Conservation (phyloP, 306 rosid species). For the Carpinus viminea region DNA sequence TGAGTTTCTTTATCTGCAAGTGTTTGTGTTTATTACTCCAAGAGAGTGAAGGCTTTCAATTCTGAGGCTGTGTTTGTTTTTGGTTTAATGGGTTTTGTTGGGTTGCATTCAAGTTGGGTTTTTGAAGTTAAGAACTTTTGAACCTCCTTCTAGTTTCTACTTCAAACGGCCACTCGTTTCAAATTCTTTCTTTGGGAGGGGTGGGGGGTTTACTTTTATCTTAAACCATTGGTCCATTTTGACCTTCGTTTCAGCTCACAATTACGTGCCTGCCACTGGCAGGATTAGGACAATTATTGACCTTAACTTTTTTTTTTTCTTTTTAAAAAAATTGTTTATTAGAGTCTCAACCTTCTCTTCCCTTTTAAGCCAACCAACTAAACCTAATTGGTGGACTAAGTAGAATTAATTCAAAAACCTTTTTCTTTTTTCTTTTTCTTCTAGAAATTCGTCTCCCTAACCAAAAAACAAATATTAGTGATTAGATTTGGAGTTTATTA, state of each 20-base stretch:
- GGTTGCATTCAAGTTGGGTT: conserved; percentile 44
- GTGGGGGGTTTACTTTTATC: conserved; percentile 24
- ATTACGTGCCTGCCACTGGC: conserved; percentile 35
- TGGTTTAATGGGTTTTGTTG: conserved; percentile 41
- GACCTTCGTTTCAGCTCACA: conserved; percentile 5
- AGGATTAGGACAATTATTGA: neutral
- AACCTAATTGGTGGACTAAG: neutral
- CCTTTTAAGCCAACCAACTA: neutral
- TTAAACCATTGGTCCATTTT: neutral
- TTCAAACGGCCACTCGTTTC: conserved; percentile 80
- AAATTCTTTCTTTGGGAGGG: conserved; percentile 34
- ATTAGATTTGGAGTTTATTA: too few species aligned
- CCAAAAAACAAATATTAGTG: too few species aligned
- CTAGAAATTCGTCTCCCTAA: too few species aligned
- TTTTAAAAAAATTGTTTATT: too few species aligned
- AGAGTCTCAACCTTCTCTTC: neutral
- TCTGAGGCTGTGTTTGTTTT: conserved; percentile 27
- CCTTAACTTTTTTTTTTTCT: neutral
- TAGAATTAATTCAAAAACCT: too few species aligned
- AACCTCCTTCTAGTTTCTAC: conserved; percentile 24
- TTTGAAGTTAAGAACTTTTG: conserved; percentile 15
- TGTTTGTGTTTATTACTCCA: neutral
- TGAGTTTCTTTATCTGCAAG: neutral
- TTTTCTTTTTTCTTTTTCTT: too few species aligned
- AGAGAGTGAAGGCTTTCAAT: neutral